A percentile compares a stretch with the other conserved stretches of the same genome.
Evolutionary conservation across 306 rosid genomes (phyloP).

Genomic region (Hippophae gyantsensis): DNA sequence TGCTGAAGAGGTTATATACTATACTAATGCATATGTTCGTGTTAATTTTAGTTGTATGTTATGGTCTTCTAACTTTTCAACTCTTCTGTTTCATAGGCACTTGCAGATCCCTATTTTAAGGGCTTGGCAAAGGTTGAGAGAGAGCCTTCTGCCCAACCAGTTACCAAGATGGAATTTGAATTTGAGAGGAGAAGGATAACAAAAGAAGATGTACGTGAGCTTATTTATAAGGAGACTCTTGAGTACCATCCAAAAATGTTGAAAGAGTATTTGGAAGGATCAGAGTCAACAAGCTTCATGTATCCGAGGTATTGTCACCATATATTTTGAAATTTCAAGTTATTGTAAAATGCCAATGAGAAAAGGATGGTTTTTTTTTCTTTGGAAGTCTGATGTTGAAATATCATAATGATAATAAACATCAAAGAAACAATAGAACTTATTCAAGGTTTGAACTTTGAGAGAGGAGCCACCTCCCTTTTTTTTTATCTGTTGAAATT

Average conservation of each 20-base stretch:
- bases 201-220: conserved; percentile 94
- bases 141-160: conserved; percentile 95
- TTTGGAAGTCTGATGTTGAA: no score
- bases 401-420: no score
- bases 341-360: background rate
- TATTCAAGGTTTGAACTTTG: no score
- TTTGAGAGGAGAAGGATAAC: conserved; percentile 97
- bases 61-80: conserved; percentile 5
- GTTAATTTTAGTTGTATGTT: no score
- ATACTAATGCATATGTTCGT: background rate
- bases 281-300: conserved; percentile 93
- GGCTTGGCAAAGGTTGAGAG: conserved; percentile 99
- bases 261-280: conserved; percentile 87
- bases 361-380: no score
- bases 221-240: conserved; percentile 80
- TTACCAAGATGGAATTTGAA: conserved; percentile 99
- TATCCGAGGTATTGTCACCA: conserved; percentile 71
- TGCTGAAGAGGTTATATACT: conserved; percentile 73
- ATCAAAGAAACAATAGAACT: no score
- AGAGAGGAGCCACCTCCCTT: no score
- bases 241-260: conserved; percentile 98
- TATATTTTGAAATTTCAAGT: background rate
- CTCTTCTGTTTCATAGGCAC: conserved; percentile 52
- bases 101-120: conserved; percentile 95
- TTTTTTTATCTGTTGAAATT: background rate